These are phyloP conservation scores for Podila clonocystis DNA, from an alignment of 192 early-diverging fungal genomes.

Conservation along the genomic window DNA sequence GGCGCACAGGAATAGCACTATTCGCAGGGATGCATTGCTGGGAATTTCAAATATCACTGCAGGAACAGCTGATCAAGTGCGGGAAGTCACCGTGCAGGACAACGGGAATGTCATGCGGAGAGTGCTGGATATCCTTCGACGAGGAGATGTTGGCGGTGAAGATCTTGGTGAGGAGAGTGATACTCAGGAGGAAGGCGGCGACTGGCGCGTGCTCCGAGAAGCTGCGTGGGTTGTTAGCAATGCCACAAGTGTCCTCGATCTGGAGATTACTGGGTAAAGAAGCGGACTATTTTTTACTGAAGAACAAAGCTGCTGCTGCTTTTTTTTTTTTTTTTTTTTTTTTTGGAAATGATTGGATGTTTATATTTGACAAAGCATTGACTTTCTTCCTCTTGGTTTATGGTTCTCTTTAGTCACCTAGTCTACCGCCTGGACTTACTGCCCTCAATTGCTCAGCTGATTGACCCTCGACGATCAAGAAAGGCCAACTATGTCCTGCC, in stretches of 20 bases:
- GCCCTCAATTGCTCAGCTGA: slow-evolving; percentile 44
- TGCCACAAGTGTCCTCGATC: slow-evolving; percentile 47
- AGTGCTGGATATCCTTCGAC: slow-evolving; percentile 28
- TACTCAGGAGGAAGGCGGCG: slow-evolving; percentile 31
- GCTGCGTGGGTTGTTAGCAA: slow-evolving; percentile 51
- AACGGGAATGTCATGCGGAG: slow-evolving; percentile 45
- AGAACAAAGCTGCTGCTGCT: too few relatives aligned
- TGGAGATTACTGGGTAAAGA: slow-evolving; percentile 47
- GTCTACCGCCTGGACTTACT: slow-evolving; percentile 38
- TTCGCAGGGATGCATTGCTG: slow-evolving; percentile 41
- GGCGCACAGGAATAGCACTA: slow-evolving; percentile 38
- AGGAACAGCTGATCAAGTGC: slow-evolving; percentile 47
- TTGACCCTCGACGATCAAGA: slow-evolving; percentile 29
- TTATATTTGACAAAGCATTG: too few relatives aligned
- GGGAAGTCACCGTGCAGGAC: slow-evolving; percentile 49
- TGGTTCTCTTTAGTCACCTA: slow-evolving; percentile 18
- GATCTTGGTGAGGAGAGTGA: slow-evolving; percentile 20
- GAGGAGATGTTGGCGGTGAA: slow-evolving; percentile 42
- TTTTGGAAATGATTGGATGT: too few relatives aligned
- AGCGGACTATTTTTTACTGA: background rate
- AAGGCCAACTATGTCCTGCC: slow-evolving; percentile 37
- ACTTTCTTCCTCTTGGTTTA: too few relatives aligned
- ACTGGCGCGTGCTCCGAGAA: slow-evolving; percentile 47
- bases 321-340: too few relatives aligned
- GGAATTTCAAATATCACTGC: slow-evolving; percentile 50